Evolutionary conservation across 192 early-diverging fungal genomes (phyloP).

Genomic region (Pecoramyces ruminantium): DNA sequence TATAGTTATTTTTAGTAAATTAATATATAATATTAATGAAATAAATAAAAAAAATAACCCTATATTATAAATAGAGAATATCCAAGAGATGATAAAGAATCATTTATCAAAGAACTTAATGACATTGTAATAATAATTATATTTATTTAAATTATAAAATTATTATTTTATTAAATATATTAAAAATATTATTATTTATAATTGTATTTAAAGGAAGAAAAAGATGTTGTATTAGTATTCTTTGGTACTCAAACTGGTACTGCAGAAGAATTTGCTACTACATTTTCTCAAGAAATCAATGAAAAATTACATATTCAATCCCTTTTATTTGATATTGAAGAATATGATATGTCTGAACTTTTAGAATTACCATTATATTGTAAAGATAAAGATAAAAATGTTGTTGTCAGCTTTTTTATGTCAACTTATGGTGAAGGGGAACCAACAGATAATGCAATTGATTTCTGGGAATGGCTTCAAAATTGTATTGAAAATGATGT

Average conservation of each 20-base stretch:
- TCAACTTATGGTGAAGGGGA: slow-evolving; percentile 97
- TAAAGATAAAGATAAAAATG: slow-evolving; percentile 12
- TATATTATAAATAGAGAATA: not conserved
- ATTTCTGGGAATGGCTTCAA: slow-evolving; percentile 78
- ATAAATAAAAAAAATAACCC: too few species aligned
- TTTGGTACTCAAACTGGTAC: slow-evolving; percentile 99
- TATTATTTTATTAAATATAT: too few species aligned
- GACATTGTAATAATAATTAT: not conserved
- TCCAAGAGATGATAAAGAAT: not conserved
- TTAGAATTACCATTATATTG: slow-evolving; percentile 41
- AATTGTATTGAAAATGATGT: slow-evolving; percentile 24
- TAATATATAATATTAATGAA: too few species aligned
- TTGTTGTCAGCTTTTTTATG: slow-evolving; percentile 75
- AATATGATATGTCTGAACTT: slow-evolving; percentile 78
- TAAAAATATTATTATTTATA: too few species aligned
- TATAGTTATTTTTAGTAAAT: too few species aligned
- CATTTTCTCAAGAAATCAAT: slow-evolving; percentile 69
- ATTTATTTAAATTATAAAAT: too few species aligned
- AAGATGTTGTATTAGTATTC: slow-evolving; percentile 21
- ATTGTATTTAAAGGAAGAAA: not conserved
- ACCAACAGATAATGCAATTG: slow-evolving; percentile 91
- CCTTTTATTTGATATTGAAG: slow-evolving; percentile 74
- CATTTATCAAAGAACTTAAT: not conserved
- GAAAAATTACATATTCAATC: slow-evolving; percentile 52
- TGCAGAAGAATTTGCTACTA: slow-evolving; percentile 90